Evolutionary conservation across 768 basidiomycete species (phyloP), one percentile per base, ranked within the genome.

Genomic region (Melanogaster broomeanus): DNA sequence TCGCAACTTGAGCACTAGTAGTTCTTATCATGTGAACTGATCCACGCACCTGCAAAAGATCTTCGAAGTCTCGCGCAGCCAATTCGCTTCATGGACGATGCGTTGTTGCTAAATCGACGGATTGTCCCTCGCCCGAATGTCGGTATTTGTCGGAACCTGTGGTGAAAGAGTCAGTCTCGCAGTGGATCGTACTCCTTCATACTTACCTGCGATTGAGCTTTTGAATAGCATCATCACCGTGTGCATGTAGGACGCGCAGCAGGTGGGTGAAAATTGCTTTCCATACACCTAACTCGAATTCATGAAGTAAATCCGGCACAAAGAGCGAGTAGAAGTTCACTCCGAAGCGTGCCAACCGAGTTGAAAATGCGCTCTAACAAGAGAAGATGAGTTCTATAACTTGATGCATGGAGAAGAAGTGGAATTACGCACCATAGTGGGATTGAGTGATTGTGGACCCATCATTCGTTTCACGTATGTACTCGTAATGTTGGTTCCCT

Each of bases 1-100:
- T n/a, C n/a, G n/a, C n/a, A n/a, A n/a, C n/a, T n/a, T n/a, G n/a
- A n/a, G n/a, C n/a, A n/a, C n/a, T n/a, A n/a, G n/a, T n/a, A n/a
- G n/a, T n/a, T n/a, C n/a, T n/a, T n/a, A n/a, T n/a, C n/a, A n/a
- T n/a, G n/a, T n/a, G n/a, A n/a, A n/a, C n/a, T n/a, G n/a, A n/a
- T n/a, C n/a, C n/a, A n/a, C n/a, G n/a, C 31, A 18, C 60, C 61
- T 74, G 74, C 0, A 75, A 47, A 2, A 76, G 50, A 42, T 77
- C 74, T 28, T 77, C 69, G 42, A 65, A 77, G 35, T 77, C 72
- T 9, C 63, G 55, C 0, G 70, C 76, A 3, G 69, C 71, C 1
- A 73, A 49, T 21, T 60, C n/a, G 53, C 25, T 69, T 71, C 61
- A 76, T 63, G 10, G 61, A 63, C 2, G 71, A 67, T 0, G 62